These are phyloP conservation scores for Cordyceps cicadae DNA, from an alignment of 2,329 filamentous ascomycete species.

Conservation along the genomic window DNA sequence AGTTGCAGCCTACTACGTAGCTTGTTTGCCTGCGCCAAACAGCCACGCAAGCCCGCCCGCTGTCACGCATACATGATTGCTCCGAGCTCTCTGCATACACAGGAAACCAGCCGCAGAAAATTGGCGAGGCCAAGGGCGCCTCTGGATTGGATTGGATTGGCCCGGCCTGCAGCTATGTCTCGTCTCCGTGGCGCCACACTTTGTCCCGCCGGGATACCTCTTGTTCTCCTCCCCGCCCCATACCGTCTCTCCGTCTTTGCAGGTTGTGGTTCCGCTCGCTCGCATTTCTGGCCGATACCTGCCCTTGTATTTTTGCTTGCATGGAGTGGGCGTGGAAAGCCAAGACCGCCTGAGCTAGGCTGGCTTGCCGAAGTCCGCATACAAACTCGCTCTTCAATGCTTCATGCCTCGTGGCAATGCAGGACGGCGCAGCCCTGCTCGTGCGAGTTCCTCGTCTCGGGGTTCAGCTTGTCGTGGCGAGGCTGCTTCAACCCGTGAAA, in stretches of 20 bases:
- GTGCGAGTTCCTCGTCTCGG: constrained; percentile 9
- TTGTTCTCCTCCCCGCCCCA: neutral
- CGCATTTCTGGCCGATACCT: neutral
- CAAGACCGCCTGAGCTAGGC: neutral
- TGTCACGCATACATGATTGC: neutral
- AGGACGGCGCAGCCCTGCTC: constrained; percentile 1
- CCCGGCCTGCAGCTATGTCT: neutral
- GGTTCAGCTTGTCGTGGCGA: neutral
- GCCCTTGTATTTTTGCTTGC: neutral
- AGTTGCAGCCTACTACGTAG: neutral
- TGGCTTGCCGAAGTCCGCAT: constrained; percentile 9
- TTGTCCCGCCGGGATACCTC: neutral
- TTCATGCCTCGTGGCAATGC: constrained; percentile 5
- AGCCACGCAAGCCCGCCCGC: neutral
- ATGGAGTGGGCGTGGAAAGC: neutral
- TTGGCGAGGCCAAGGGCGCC: neutral
- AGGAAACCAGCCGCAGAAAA: neutral
- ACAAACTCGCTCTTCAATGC: neutral
- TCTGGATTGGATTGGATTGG: constrained; percentile 1
- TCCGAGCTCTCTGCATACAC: neutral
- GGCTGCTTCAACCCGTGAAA: no score
- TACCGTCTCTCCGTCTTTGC: neutral
- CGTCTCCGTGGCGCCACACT: neutral
- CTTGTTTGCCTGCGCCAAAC: neutral
- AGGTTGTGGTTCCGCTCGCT: neutral